These are phyloP conservation scores for Pyrenula aspistea DNA, from an alignment of 495 filamentous ascomycete genomes.

Conservation along the genomic window DNA sequence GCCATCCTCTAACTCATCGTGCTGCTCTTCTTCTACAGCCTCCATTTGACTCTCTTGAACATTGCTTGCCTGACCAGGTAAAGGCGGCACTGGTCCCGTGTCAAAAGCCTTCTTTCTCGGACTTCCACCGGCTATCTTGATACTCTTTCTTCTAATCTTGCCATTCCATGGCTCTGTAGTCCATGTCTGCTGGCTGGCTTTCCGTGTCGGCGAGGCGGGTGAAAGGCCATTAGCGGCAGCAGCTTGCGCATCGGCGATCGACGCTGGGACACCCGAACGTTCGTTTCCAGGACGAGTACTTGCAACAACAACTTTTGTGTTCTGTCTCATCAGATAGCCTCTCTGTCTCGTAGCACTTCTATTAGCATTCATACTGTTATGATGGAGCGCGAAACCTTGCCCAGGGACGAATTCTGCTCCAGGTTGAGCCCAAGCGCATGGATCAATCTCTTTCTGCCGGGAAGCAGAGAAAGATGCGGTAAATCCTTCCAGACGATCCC, in stretches of 20 bases:
- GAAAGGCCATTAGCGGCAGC: slow-evolving; percentile 43
- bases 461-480: slow-evolving; percentile 1
- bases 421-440: neutral
- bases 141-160: slow-evolving; percentile 54
- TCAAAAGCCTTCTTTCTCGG: slow-evolving; percentile 52
- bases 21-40: slow-evolving; percentile 37
- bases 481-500: slow-evolving; percentile 13
- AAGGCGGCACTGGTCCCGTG: slow-evolving; percentile 45
- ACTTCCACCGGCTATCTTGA: slow-evolving; percentile 42
- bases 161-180: slow-evolving; percentile 95
- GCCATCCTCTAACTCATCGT: slow-evolving; percentile 54
- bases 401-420: neutral
- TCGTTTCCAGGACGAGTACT: slow-evolving; percentile 50
- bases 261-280: slow-evolving; percentile 4
- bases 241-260: slow-evolving; percentile 33
- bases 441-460: neutral
- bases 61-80: slow-evolving; percentile 82
- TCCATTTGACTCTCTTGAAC: slow-evolving; percentile 46
- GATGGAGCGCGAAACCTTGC: neutral
- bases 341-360: slow-evolving; percentile 53
- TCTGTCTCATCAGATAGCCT: slow-evolving; percentile 96
- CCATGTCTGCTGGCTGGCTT: slow-evolving; percentile 74
- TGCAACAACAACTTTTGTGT: slow-evolving; percentile 91
- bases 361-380: slow-evolving; percentile 37
- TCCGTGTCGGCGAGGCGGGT: slow-evolving; percentile 61